Evolutionary conservation across 306 rosid species (phyloP), one percentile per base, ranked within the genome.

Genomic region (Rubus parviflorus): DNA sequence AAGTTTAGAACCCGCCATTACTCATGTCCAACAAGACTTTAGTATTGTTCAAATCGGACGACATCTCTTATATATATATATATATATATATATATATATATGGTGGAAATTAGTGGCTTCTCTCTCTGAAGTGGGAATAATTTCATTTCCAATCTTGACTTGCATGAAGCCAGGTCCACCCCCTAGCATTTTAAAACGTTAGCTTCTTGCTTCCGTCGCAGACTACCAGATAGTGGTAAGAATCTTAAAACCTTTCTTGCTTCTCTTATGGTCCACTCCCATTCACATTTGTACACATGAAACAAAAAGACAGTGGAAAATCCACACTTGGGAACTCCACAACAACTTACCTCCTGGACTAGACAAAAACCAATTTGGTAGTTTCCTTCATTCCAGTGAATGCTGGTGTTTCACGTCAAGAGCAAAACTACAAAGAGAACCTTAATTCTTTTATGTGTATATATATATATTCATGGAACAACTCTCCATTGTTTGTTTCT

Each of bases 401-500:
- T 23, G 23, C 41, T 56, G 30, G 22, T 23, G 54, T 57, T 46
- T 61, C 60, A 46, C 47, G 15, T 46, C 60, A 40, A 17, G 37
- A 61, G 41, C 38, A 60, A 75, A 61, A 75, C 78, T 46, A 46
- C 70, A 45, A 30, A 45, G 0, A 0, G 12, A 13, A 15, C 8
- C 49, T 0, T 43, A 0, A 72, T 22, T 57, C 15, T 43, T 41
- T 57, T 40, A 73, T 41, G 67, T 45, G 41, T 0, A 48, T 19
- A 38, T 53, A 56, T 0, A 48, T 19, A 38, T 53, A 19, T 19
- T 53, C 46, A n/a, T 13, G 41, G 17, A 42, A 56, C 48, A 53
- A 11, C 20, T 37, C 65, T n/a, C 76, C 23, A 20, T 74, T 43
- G 43, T 74, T 25, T 57, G 77, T 58, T 61, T 58, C 68, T 60